Evolutionary conservation across 23 red algal species (phyloP).

Genomic region (Cyanidioschyzon merolae): DNA sequence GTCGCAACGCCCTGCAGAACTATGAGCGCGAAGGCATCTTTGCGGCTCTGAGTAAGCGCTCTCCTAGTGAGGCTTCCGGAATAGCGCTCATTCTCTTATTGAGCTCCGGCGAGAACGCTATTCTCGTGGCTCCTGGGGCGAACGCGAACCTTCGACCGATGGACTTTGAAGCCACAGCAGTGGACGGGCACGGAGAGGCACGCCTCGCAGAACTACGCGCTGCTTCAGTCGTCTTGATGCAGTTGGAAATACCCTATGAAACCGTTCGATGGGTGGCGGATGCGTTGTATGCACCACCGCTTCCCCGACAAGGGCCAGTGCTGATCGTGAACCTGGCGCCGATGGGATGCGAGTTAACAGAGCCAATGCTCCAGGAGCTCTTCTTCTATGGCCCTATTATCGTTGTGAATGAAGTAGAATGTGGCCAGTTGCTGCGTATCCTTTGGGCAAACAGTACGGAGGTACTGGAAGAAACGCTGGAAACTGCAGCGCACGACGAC

Average conservation of each 20-base stretch:
- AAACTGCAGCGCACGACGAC: neutral
- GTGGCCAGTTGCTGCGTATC: neutral
- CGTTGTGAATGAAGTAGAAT: slow-evolving; percentile 2
- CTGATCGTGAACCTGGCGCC: slow-evolving; percentile 3
- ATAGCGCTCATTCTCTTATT: neutral
- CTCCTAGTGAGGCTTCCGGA: neutral
- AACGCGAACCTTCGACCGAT: neutral
- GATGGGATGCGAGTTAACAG: neutral
- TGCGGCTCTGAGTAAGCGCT: neutral
- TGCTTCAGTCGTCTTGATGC: slow-evolving; percentile 1
- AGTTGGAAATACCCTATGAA: neutral
- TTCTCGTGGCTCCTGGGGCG: neutral
- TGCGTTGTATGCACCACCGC: neutral
- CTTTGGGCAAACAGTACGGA: neutral
- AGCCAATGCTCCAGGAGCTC: neutral
- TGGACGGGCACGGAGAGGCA: neutral
- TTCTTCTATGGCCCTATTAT: neutral
- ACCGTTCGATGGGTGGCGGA: slow-evolving; percentile 1
- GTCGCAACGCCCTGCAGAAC: neutral
- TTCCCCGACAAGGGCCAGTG: neutral
- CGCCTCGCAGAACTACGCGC: neutral
- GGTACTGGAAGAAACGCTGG: neutral
- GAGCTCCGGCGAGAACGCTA: neutral
- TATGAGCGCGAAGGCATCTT: slow-evolving; percentile 7
- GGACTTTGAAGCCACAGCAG: neutral